Conservation (phyloP, 371 early-diverging fungal species). For the Fennellomyces sp. region DNA sequence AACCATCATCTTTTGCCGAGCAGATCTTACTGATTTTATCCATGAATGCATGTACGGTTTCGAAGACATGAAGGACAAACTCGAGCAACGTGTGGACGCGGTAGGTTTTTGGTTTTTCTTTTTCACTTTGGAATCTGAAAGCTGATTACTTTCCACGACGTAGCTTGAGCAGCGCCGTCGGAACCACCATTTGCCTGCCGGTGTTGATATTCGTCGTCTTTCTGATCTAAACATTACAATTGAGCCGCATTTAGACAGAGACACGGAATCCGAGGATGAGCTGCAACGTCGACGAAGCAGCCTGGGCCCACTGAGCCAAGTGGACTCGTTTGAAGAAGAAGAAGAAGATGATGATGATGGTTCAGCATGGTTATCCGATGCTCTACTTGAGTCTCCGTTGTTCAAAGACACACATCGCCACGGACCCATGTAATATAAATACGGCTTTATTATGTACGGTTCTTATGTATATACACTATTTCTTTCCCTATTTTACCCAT, state of each 20-base stretch:
- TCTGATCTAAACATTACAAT: conserved; percentile 51
- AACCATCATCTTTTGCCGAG: background rate
- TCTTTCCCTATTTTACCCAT: no score
- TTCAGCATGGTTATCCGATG: background rate
- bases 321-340: background rate
- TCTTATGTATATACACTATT: no score
- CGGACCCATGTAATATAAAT: background rate
- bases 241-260: conserved; percentile 30
- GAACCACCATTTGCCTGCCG: conserved; percentile 26
- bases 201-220: conserved; percentile 33
- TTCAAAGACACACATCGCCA: background rate
- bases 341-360: background rate
- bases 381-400: background rate
- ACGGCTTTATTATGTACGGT: no score
- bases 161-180: conserved; percentile 40
- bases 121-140: conserved; percentile 30
- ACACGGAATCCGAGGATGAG: conserved; percentile 9
- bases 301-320: background rate
- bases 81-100: conserved; percentile 30
- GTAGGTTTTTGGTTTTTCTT: background rate
- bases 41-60: conserved; percentile 25
- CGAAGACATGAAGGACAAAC: conserved; percentile 42
- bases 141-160: background rate
- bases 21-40: conserved; percentile 27
- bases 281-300: background rate